Evolutionary conservation across 208 protist genomes (phyloP).

Genomic region (Wallacemonas sp.): DNA sequence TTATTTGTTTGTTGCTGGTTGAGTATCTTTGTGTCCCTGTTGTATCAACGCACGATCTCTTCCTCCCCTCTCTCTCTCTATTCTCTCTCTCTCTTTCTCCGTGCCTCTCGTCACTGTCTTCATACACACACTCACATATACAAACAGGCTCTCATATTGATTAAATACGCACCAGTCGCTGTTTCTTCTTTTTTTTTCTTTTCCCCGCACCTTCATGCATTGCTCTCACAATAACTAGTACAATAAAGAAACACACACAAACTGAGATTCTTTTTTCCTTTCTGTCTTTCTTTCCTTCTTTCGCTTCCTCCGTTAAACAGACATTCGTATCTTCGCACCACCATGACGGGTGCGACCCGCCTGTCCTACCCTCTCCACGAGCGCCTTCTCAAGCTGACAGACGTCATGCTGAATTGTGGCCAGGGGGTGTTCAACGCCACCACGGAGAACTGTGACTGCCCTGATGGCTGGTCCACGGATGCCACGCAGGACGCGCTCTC

Average conservation of each 20-base stretch:
- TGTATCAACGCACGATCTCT: too few species aligned
- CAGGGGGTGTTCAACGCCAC: slow-evolving; percentile 38
- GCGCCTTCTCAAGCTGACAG: not conserved
- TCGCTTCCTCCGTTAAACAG: slow-evolving; percentile 10
- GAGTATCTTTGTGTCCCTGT: not conserved
- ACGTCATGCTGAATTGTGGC: slow-evolving; percentile 19
- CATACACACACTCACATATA: too few species aligned
- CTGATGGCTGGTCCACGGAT: slow-evolving; percentile 27
- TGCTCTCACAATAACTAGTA: not conserved
- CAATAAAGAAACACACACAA: not conserved
- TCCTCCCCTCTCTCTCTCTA: not conserved
- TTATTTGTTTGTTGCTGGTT: not conserved
- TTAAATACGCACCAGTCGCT: not conserved
- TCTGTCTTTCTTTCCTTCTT: not conserved
- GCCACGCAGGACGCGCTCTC: slow-evolving; percentile 29
- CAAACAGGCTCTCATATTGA: too few species aligned
- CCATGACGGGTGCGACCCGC: too few species aligned
- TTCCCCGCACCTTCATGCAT: too few species aligned
- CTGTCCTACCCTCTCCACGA: not conserved
- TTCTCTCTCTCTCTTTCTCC: not conserved
- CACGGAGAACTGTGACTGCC: slow-evolving; percentile 24
- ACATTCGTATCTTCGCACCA: too few species aligned
- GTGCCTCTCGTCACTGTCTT: not conserved
- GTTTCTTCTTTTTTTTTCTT: slow-evolving; percentile 13
- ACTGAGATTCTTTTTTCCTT: not conserved